A percentile compares a stretch with the other conserved stretches of the same genome.
These are phyloP conservation scores for Cryptococcus deneoformans DNA, from an alignment of 1,284 basidiomycete species.

Conservation along the genomic window DNA sequence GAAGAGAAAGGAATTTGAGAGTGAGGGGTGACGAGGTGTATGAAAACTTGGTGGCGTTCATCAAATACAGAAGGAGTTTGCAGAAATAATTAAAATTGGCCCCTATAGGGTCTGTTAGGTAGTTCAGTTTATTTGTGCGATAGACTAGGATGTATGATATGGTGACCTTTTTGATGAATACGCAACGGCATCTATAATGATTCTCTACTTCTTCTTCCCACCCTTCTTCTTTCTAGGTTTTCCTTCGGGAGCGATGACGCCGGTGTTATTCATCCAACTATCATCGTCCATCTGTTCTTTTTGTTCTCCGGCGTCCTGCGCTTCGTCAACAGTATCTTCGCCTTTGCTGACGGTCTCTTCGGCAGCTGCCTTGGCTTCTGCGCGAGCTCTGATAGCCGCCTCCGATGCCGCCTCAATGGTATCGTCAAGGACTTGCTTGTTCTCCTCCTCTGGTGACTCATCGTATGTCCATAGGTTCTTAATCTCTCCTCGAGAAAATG, in stretches of 20 bases:
- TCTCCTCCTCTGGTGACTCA: conserved; percentile 27
- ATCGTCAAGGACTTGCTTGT: conserved; percentile 24
- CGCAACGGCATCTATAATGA: background rate
- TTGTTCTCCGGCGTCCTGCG: conserved; percentile 3
- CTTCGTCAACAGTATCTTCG: conserved; percentile 6
- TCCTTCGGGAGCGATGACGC: conserved; percentile 25
- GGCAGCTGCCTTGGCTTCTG: conserved; percentile 14
- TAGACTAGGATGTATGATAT: background rate
- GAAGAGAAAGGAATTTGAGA: conserved; percentile 51
- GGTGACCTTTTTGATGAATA: background rate
- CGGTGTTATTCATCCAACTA: conserved; percentile 41
- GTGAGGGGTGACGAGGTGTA: conserved; percentile 53
- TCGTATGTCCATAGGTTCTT: conserved; percentile 37
- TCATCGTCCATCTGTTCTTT: conserved; percentile 28
- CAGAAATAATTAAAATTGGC: background rate
- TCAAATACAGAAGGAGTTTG: conserved; percentile 64
- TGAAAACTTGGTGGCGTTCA: conserved; percentile 84
- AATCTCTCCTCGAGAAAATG: conserved; percentile 45
- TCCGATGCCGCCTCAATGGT: conserved; percentile 42
- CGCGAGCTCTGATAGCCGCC: conserved; percentile 31
- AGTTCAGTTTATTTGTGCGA: background rate
- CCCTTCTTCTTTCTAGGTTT: conserved; percentile 56
- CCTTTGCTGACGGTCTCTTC: conserved; percentile 9
- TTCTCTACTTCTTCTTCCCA: conserved; percentile 58
- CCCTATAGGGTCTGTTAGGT: background rate